A percentile compares a stretch with the other conserved stretches of the same genome.
These are phyloP conservation scores for Akanthomyces lecanii DNA, from an alignment of 2,329 filamentous ascomycete genomes.

Conservation along the genomic window DNA sequence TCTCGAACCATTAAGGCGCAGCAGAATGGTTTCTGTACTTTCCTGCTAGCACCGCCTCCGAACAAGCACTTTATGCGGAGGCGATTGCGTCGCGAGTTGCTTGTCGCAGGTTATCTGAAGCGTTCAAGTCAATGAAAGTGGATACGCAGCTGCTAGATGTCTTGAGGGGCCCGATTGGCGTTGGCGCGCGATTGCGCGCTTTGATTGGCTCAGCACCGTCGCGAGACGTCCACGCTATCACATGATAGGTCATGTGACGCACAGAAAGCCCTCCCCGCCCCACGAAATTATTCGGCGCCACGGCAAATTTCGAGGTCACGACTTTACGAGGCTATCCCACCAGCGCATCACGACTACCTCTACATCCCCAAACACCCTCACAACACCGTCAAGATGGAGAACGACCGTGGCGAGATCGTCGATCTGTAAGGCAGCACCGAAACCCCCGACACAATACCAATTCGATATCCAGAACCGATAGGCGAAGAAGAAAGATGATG, in stretches of 20 bases:
- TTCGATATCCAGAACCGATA: slow-evolving; percentile 1
- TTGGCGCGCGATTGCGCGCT: slow-evolving; percentile 4
- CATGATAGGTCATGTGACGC: slow-evolving; percentile 32
- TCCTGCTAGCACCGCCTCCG: background rate
- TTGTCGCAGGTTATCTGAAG: background rate
- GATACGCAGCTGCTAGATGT: background rate
- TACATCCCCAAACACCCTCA: slow-evolving; percentile 28
- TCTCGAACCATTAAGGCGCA: slow-evolving; percentile 28
- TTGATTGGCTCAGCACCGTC: slow-evolving; percentile 17
- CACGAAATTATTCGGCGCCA: slow-evolving; percentile 33
- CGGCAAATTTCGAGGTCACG: slow-evolving; percentile 32
- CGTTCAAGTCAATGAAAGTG: slow-evolving; percentile 1
- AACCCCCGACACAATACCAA: slow-evolving; percentile 8
- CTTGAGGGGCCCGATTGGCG: slow-evolving; percentile 2
- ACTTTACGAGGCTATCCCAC: slow-evolving; percentile 27
- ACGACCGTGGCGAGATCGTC: slow-evolving; percentile 99
- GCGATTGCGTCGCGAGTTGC: background rate
- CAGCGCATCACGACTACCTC: slow-evolving; percentile 24
- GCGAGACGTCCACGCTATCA: slow-evolving; percentile 34
- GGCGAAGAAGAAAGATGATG: slow-evolving; percentile 15
- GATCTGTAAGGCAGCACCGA: slow-evolving; percentile 70
- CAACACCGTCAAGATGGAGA: slow-evolving; percentile 78
- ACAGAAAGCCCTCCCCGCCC: slow-evolving; percentile 33
- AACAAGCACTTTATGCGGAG: background rate
- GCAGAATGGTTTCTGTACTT: slow-evolving; percentile 10